These are phyloP conservation scores for Scedosporium aurantiacum DNA, from an alignment of 2,329 filamentous ascomycete genomes.

Conservation along the genomic window DNA sequence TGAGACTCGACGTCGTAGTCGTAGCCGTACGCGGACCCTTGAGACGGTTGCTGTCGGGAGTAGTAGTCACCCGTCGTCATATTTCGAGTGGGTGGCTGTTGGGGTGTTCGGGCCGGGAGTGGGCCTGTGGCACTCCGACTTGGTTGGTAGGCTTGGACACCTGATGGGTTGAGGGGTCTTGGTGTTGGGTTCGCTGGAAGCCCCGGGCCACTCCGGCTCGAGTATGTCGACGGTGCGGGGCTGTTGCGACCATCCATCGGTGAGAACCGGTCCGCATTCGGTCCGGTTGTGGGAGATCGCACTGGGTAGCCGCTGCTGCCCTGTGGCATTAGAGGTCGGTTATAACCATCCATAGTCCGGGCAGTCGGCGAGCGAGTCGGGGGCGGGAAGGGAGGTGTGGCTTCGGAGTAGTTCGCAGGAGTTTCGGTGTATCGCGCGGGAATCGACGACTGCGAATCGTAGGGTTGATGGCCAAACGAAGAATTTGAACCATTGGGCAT, in stretches of 20 bases:
- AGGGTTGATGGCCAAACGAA: conserved; percentile 7
- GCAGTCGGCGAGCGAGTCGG: conserved; percentile 20
- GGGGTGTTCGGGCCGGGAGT: conserved; percentile 21
- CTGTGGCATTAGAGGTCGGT: conserved; percentile 11
- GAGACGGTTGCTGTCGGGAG: conserved; percentile 9
- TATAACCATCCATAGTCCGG: conserved; percentile 21
- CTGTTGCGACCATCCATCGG: conserved; percentile 21
- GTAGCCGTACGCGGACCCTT: conserved; percentile 17
- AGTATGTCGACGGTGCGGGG: conserved; percentile 20
- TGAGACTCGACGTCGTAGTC: conserved; percentile 27
- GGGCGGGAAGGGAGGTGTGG: conserved; percentile 21
- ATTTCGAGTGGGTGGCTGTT: conserved; percentile 29
- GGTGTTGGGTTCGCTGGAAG: conserved; percentile 12
- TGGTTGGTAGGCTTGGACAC: conserved; percentile 16
- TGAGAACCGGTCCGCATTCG: conserved; percentile 18
- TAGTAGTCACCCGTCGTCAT: conserved; percentile 25
- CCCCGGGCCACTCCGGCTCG: conserved; percentile 14
- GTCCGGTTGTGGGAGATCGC: conserved; percentile 9
- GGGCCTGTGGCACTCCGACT: conserved; percentile 29
- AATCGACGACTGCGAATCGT: conserved; percentile 6
- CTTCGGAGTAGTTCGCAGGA: conserved; percentile 17
- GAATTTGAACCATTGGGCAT: conserved; percentile 12
- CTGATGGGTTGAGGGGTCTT: conserved; percentile 12
- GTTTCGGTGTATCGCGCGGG: conserved; percentile 14
- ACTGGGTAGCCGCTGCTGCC: conserved; percentile 7